Evolutionary conservation across 768 basidiomycete species (phyloP).

Genomic region (Phaeotremella fagi): DNA sequence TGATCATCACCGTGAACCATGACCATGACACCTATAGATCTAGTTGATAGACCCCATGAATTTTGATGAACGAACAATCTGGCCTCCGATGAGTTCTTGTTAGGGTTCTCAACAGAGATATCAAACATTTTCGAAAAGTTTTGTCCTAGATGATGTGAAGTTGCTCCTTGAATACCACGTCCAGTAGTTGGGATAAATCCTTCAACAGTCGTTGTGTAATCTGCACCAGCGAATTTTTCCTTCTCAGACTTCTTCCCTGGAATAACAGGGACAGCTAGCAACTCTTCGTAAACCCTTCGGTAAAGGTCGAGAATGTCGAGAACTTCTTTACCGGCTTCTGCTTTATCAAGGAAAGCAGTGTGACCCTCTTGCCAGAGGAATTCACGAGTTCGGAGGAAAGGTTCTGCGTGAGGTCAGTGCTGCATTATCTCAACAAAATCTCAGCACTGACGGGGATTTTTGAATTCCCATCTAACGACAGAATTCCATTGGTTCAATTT

Average conservation of each 20-base stretch:
- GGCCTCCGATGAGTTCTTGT: conserved; percentile 37
- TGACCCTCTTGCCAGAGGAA: conserved; percentile 99
- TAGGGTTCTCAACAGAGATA: conserved; percentile 92
- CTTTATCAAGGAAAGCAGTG: conserved; percentile 83
- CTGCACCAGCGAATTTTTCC: conserved; percentile 96
- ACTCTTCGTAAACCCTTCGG: conserved; percentile 88
- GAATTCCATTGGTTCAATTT: conserved; percentile 99
- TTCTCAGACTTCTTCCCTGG: conserved; percentile 97
- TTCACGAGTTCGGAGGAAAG: conserved; percentile 97
- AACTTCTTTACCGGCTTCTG: conserved; percentile 87
- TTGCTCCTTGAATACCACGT: conserved; percentile 95
- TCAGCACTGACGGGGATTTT: conserved; percentile 74
- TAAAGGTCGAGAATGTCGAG: conserved; percentile 92
- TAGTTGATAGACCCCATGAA: conserved; percentile 95
- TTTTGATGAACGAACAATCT: conserved; percentile 95
- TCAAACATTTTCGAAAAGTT: conserved; percentile 99
- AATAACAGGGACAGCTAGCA: conserved; percentile 95
- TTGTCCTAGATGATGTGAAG: conserved; percentile 95
- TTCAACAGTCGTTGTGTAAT: conserved; percentile 97
- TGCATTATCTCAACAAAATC: background rate
- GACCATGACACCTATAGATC: conserved; percentile 96
- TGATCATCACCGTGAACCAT: conserved; percentile 99
- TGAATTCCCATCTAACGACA: conserved; percentile 99
- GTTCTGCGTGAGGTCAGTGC: conserved; percentile 57
- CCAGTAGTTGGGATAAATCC: conserved; percentile 97